Evolutionary conservation across 139 green algal species (phyloP).

Genomic region (Coccomyxa sp.): DNA sequence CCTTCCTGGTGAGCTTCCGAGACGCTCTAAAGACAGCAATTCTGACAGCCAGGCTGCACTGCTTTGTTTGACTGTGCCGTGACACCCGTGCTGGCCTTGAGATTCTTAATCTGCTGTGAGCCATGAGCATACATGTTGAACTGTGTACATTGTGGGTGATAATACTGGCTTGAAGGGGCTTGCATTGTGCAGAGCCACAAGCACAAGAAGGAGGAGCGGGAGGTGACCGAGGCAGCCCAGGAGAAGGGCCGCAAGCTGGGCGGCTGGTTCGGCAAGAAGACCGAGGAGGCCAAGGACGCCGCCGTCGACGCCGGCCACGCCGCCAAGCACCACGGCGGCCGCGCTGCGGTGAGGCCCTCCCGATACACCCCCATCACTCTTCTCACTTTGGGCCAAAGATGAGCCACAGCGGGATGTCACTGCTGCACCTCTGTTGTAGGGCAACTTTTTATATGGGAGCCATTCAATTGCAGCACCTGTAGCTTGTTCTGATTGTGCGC

Average conservation of each 20-base stretch:
- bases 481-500: not conserved
- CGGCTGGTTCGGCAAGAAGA: constrained; percentile 4
- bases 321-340: not conserved
- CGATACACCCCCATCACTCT: not conserved
- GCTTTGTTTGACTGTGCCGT: no score
- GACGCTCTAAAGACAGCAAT: no score
- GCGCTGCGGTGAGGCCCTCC: not conserved
- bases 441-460: no score
- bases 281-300: constrained; percentile 2
- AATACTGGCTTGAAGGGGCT: no score
- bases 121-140: no score
- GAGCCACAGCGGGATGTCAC: not conserved
- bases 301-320: not conserved
- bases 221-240: not conserved
- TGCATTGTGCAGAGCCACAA: not conserved
- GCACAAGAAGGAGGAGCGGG: constrained; percentile 2
- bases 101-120: no score
- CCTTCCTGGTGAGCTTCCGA: no score
- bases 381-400: not conserved
- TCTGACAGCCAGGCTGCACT: no score
- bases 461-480: not conserved
- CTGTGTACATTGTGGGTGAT: no score
- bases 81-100: no score
- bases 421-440: not conserved
- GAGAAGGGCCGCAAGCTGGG: not conserved